Evolutionary conservation across 176 grass and related monocot genomes (phyloP), one percentile per base, ranked within the genome.

Genomic region (Oryza punctata): DNA sequence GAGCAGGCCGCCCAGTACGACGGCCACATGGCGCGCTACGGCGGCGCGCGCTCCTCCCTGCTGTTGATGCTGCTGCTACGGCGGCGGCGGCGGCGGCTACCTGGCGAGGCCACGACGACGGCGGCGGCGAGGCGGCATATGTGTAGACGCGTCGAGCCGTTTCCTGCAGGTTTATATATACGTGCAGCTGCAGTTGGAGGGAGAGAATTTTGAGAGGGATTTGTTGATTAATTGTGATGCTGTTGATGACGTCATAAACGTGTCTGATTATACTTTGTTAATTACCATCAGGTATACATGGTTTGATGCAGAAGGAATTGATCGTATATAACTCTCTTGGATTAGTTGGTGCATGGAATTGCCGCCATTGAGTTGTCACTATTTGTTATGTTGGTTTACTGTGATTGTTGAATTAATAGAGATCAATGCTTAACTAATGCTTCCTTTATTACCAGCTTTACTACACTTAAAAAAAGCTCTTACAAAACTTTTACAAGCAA

Each of bases 131-230:
- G 46, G 47, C 15, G 47, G 47, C 47, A 50, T 50, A 50, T 50
- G 47, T 12, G 47, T 16, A 72, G 44, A 65, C 72, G 15, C 29
- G 43, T 29, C 29, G 44, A 57, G 82, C 72, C 65, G 54, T 35
- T 49, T 19, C 32, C 33, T 6, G 47, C 47, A 45, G 67, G 66
- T 15, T 60, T 78, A 59, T 86, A 73, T 90, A 89, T 54, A 78
- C 49, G 21, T 57, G 52, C 16, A 52, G 54, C 6, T 52, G 76
- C 4, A 28, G 52, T 7, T n/a, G 27, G 80, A 41, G 13, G 63
- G 38, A 33, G 38, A 63, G 50, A 28, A 57, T 21, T 57, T 57
- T n/a, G 1, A 8, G 52, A 29, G 45, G 82, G 82, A 65, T 82
- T 30, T 82, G 19, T 13, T 44, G 60, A 28, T 64, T 64, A 45